Conservation (phyloP, 306 rosid genomes). For the Trifolium subterraneum region DNA sequence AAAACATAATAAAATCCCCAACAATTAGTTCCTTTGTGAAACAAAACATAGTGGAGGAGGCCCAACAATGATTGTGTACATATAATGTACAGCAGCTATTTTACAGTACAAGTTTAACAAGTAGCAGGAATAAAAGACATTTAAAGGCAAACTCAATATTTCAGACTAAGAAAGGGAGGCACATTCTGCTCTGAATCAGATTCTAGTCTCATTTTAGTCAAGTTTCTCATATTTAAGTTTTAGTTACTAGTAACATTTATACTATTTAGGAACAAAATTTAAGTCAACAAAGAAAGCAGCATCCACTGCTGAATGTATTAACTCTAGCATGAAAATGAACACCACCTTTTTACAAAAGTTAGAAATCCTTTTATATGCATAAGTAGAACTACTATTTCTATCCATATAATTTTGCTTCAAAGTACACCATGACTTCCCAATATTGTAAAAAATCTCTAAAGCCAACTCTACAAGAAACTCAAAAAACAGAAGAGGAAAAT, state of each 20-base stretch:
- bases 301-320: background rate
- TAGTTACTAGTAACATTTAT: background rate
- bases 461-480: slow-evolving; percentile 65
- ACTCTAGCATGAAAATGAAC: slow-evolving; percentile 29
- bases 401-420: slow-evolving; percentile 39
- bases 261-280: background rate
- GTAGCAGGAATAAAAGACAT: background rate
- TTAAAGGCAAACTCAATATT: too few species aligned
- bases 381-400: slow-evolving; percentile 41
- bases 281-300: slow-evolving; percentile 24
- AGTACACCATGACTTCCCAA: slow-evolving; percentile 49
- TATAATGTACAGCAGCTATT: too few species aligned
- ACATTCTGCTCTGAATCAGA: background rate
- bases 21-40: background rate
- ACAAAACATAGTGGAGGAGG: background rate
- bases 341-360: slow-evolving; percentile 42
- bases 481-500: slow-evolving; percentile 35
- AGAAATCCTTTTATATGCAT: slow-evolving; percentile 47
- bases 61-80: slow-evolving; percentile 7
- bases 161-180: too few species aligned
- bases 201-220: slow-evolving; percentile 6
- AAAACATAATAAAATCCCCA: slow-evolving; percentile 2
- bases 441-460: slow-evolving; percentile 60
- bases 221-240: slow-evolving; percentile 6
- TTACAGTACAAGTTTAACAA: background rate